Evolutionary conservation across 1,139 yeast species (phyloP), one percentile per base, ranked within the genome.

Genomic region (Candida sojae): DNA sequence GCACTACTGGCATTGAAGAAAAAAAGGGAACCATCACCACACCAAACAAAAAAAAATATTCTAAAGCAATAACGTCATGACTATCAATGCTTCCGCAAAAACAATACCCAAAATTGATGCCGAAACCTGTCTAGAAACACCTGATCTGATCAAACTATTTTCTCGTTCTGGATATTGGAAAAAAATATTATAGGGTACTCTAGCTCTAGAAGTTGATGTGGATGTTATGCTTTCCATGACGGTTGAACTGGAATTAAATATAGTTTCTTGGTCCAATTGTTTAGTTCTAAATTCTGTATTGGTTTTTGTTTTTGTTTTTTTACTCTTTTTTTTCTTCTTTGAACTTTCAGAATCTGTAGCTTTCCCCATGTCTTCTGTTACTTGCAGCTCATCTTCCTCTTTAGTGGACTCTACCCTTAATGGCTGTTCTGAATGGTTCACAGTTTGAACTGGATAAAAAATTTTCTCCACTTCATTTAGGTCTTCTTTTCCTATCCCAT

Each of bases 131-230:
- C 21, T 45, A 7, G 48, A 41, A 34, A 48, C 53, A 31, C 51
- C 53, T 17, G 51, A 44, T 25, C 26, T 45, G n/a, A 37, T 10
- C 25, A 25, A 11, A 12, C 26, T 23, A n/a, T 42, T 31, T 12
- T 43, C 44, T 17, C 43, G 43, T 4, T 43, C 48, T 7, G 46
- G 48, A 35, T 39, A 49, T 36, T 51, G 52, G 28, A 47, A 21
- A 32, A 51, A 51, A 7, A 40, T 32, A 23, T 40, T 32, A 23
- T 40, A 40, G 21, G 43, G 43, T 25, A 40, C 21, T 32, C 37
- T 31, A 12, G 43, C 10, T 40, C 21, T 40, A 7, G 43, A 40
- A 6, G 42, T 39, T 5, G 42, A 17, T 17, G 33, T 17, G 9
- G 42, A 31, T 30, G 35, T 21, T 6, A 28, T 6, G 26, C 23